These are phyloP conservation scores for Nicotiana otophora DNA, from an alignment of 257 asterid genomes.

Conservation along the genomic window DNA sequence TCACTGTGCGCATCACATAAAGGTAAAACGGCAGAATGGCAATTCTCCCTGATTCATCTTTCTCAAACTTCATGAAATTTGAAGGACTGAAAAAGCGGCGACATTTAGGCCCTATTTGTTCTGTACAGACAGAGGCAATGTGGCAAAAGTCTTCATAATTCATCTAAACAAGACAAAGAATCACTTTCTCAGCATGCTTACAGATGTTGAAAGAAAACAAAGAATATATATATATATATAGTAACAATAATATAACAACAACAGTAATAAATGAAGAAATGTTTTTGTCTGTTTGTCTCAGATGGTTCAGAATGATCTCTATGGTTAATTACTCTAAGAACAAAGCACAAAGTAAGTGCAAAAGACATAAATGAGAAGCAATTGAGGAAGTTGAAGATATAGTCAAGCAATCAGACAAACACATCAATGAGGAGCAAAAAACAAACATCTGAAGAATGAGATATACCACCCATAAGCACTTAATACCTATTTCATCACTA, in stretches of 20 bases:
- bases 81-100: constrained; percentile 96
- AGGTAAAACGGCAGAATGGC: constrained; percentile 97
- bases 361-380: neutral
- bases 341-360: neutral
- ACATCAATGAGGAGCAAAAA: neutral
- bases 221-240: neutral
- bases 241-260: neutral
- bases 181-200: constrained; percentile 25
- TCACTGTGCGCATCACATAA: constrained; percentile 97
- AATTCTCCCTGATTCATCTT: constrained; percentile 95
- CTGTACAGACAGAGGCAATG: constrained; percentile 97
- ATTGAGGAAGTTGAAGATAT: neutral
- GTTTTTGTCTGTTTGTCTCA: neutral
- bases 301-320: neutral
- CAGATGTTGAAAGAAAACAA: neutral
- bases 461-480: neutral
- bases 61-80: constrained; percentile 99
- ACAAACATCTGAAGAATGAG: neutral
- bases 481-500: neutral
- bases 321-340: neutral
- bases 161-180: constrained; percentile 55
- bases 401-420: neutral
- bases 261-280: neutral
- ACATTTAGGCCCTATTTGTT: constrained; percentile 95
- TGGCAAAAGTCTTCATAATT: constrained; percentile 99